phyloP scores from a whole-genome alignment of 2,329 filamentous ascomycete genomes.

The Beauveria medogensis region DNA sequence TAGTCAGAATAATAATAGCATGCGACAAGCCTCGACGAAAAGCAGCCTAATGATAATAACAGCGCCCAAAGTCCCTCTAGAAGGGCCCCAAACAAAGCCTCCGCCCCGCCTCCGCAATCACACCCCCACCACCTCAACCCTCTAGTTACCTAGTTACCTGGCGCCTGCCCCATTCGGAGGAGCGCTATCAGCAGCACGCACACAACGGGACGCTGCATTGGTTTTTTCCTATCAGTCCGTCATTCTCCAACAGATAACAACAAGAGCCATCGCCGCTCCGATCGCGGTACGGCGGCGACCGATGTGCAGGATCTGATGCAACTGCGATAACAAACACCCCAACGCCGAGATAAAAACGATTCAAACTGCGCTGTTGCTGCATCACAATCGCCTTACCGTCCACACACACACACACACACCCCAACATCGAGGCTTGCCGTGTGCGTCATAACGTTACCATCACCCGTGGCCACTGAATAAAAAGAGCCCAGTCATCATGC shows the following conservation, averaged over 20 bases:
- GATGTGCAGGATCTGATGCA: background rate
- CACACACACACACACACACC: background rate
- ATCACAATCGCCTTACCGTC: background rate
- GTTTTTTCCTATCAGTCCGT: background rate
- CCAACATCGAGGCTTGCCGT: background rate
- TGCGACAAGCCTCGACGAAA: too few relatives aligned
- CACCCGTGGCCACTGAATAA: background rate
- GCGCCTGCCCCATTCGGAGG: constrained; percentile 5
- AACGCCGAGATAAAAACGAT: too few relatives aligned
- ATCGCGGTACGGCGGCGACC: background rate
- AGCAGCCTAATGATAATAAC: background rate
- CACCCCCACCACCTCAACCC: too few relatives aligned
- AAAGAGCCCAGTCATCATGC: background rate
- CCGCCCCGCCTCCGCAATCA: constrained; percentile 4
- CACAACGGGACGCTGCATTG: background rate
- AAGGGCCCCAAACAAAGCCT: background rate
- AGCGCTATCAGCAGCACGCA: background rate
- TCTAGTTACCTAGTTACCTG: background rate
- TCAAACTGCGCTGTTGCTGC: too few relatives aligned
- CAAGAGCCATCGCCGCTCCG: background rate
- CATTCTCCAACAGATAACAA: background rate
- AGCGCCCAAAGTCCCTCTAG: background rate
- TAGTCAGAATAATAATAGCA: background rate
- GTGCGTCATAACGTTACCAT: constrained; percentile 2
- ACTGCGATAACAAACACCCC: background rate